Conservation (phyloP, 2,329 filamentous ascomycete species). For the Colletotrichum euphorbiae region DNA sequence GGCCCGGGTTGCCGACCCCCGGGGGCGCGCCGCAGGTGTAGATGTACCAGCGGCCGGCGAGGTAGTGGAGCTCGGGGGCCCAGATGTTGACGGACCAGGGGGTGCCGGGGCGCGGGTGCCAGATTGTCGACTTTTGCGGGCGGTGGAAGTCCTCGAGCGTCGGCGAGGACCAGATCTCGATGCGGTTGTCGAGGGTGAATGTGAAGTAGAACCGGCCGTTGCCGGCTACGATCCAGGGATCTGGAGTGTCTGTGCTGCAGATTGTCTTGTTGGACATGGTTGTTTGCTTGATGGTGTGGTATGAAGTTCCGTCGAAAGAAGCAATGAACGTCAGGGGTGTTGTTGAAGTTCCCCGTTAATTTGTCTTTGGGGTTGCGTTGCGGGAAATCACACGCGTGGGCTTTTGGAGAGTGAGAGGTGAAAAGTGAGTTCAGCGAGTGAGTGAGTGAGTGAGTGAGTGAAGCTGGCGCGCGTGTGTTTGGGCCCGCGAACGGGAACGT, state of each 20-base stretch:
- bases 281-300: not conserved
- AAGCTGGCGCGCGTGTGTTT: not conserved
- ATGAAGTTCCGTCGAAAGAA: not conserved
- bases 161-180: conserved; percentile 50
- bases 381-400: not conserved
- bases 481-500: conserved; percentile 17
- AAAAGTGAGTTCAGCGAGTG: too few species aligned
- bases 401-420: not conserved
- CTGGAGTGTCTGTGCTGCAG: conserved; percentile 46
- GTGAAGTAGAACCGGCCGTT: conserved; percentile 47
- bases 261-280: conserved; percentile 48
- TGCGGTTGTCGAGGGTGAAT: conserved; percentile 49
- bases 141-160: conserved; percentile 47
- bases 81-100: conserved; percentile 43
- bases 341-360: not conserved
- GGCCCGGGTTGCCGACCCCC: conserved; percentile 56
- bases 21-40: conserved; percentile 60
- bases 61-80: conserved; percentile 43
- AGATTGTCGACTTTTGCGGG: conserved; percentile 43
- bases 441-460: not conserved
- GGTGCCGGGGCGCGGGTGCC: conserved; percentile 41
- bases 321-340: not conserved
- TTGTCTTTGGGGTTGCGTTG: conserved; percentile 4
- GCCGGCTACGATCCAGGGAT: conserved; percentile 47
- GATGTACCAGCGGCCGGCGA: conserved; percentile 43